These are phyloP conservation scores for Harringtonia aguacate DNA, from an alignment of 2,329 filamentous ascomycete species.

Conservation along the genomic window DNA sequence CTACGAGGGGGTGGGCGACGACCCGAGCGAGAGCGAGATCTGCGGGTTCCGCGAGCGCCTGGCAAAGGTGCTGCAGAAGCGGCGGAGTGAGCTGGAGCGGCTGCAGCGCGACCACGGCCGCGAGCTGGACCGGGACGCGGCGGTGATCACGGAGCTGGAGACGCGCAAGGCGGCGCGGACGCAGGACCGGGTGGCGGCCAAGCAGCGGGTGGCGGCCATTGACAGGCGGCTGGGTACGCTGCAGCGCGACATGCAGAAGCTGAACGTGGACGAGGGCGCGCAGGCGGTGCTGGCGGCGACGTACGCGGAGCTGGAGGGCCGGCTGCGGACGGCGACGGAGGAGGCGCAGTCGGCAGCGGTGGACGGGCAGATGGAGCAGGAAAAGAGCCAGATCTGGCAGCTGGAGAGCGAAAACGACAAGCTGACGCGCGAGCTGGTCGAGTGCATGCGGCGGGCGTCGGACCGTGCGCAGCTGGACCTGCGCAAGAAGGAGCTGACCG, in stretches of 20 bases:
- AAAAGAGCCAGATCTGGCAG: slow-evolving; percentile 53
- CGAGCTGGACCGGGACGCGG: slow-evolving; percentile 66
- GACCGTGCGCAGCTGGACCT: slow-evolving; percentile 79
- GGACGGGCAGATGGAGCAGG: slow-evolving; percentile 58
- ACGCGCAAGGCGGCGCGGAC: slow-evolving; percentile 60
- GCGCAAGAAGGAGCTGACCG: slow-evolving; percentile 67
- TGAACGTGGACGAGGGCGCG: slow-evolving; percentile 76
- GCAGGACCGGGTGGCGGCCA: slow-evolving; percentile 65
- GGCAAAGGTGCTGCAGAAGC: slow-evolving; percentile 63
- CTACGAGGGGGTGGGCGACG: slow-evolving; percentile 61
- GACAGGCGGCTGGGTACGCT: slow-evolving; percentile 58
- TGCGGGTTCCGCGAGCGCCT: slow-evolving; percentile 69
- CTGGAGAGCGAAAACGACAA: slow-evolving; percentile 63
- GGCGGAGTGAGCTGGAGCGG: slow-evolving; percentile 60
- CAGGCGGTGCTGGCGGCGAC: slow-evolving; percentile 68
- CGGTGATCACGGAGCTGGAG: slow-evolving; percentile 60
- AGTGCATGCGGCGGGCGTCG: slow-evolving; percentile 69
- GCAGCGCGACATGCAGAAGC: slow-evolving; percentile 58
- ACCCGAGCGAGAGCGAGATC: slow-evolving; percentile 64
- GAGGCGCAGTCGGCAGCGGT: slow-evolving; percentile 54
- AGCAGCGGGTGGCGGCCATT: slow-evolving; percentile 60
- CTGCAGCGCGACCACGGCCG: slow-evolving; percentile 61
- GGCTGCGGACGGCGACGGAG: slow-evolving; percentile 50
- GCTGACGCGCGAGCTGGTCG: slow-evolving; percentile 69
- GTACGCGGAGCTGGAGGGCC: slow-evolving; percentile 55